phyloP scores from a whole-genome alignment of 495 filamentous ascomycete species.

The Lichina pygmaea region DNA sequence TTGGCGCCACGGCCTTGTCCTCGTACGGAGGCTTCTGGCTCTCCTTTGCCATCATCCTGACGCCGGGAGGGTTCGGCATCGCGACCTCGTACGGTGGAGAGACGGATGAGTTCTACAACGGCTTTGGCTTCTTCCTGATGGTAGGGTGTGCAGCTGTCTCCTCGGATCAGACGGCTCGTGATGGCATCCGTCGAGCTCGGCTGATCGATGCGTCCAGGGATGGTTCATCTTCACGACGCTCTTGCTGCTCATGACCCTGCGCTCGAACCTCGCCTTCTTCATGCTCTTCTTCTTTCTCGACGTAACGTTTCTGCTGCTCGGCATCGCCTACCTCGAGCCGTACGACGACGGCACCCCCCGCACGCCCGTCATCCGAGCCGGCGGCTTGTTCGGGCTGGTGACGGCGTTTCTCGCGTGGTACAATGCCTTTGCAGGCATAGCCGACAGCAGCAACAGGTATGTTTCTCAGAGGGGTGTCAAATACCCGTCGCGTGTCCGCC shows the following conservation, averaged over 20 bases:
- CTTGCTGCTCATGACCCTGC: slow-evolving; percentile 64
- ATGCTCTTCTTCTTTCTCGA: slow-evolving; percentile 82
- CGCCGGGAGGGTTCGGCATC: slow-evolving; percentile 48
- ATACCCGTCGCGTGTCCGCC: background rate
- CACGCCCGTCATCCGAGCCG: slow-evolving; percentile 36
- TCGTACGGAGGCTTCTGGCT: slow-evolving; percentile 98
- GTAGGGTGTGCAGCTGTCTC: slow-evolving; percentile 12
- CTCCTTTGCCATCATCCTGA: slow-evolving; percentile 66
- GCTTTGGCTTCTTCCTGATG: slow-evolving; percentile 67
- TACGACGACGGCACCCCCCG: slow-evolving; percentile 16
- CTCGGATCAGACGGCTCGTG: no score
- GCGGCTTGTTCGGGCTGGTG: slow-evolving; percentile 67
- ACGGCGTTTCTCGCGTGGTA: slow-evolving; percentile 91
- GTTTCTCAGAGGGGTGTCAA: slow-evolving; percentile 4
- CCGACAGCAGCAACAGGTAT: slow-evolving; percentile 51
- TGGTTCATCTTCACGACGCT: slow-evolving; percentile 98
- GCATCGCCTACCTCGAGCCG: slow-evolving; percentile 36
- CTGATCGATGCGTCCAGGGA: slow-evolving; percentile 16
- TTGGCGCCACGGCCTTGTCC: slow-evolving; percentile 33
- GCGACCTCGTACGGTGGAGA: slow-evolving; percentile 11
- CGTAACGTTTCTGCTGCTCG: slow-evolving; percentile 72
- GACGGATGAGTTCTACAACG: slow-evolving; percentile 31
- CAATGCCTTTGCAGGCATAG: slow-evolving; percentile 86
- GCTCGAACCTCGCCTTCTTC: slow-evolving; percentile 93
- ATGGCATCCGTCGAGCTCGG: no score